phyloP scores from a whole-genome alignment of 495 filamentous ascomycete species.

The Tuber magnatum region DNA sequence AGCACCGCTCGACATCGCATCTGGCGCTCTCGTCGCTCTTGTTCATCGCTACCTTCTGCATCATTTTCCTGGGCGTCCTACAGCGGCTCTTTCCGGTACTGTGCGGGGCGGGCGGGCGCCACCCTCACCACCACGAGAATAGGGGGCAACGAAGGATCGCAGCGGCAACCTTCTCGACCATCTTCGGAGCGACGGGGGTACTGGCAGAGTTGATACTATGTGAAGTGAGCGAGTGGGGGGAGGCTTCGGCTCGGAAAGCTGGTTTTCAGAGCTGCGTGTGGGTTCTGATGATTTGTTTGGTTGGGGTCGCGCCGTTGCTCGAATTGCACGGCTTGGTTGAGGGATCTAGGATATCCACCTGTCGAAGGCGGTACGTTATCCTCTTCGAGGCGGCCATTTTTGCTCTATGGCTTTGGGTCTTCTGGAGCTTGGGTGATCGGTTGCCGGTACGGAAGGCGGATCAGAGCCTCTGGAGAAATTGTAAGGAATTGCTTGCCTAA shows the following conservation, averaged over 20 bases:
- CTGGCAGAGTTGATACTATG: slow-evolving; percentile 68
- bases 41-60: slow-evolving; percentile 56
- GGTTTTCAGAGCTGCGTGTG: slow-evolving; percentile 60
- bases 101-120: slow-evolving; percentile 51
- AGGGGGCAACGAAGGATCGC: slow-evolving; percentile 49
- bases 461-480: slow-evolving; percentile 31
- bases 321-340: slow-evolving; percentile 61
- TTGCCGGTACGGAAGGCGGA: slow-evolving; percentile 51
- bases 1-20: slow-evolving; percentile 25
- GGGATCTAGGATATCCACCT: slow-evolving; percentile 54
- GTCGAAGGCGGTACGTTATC: slow-evolving; percentile 48
- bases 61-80: slow-evolving; percentile 52
- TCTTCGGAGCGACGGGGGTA: slow-evolving; percentile 64
- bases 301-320: slow-evolving; percentile 62
- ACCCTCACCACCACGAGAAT: slow-evolving; percentile 47
- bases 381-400: slow-evolving; percentile 54
- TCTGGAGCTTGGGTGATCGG: slow-evolving; percentile 66
- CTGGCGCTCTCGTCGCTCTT: slow-evolving; percentile 48
- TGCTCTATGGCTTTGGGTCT: slow-evolving; percentile 55
- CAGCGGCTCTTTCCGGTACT: slow-evolving; percentile 60
- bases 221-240: slow-evolving; percentile 66
- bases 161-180: slow-evolving; percentile 60
- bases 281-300: slow-evolving; percentile 57
- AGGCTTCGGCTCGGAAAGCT: slow-evolving; percentile 53
- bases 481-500: slow-evolving; percentile 17